Percentiles rank a stretch among this genome's conserved stretches.
phyloP scores from a whole-genome alignment of 768 basidiomycete genomes.

The Fistulinella prunicolor region DNA sequence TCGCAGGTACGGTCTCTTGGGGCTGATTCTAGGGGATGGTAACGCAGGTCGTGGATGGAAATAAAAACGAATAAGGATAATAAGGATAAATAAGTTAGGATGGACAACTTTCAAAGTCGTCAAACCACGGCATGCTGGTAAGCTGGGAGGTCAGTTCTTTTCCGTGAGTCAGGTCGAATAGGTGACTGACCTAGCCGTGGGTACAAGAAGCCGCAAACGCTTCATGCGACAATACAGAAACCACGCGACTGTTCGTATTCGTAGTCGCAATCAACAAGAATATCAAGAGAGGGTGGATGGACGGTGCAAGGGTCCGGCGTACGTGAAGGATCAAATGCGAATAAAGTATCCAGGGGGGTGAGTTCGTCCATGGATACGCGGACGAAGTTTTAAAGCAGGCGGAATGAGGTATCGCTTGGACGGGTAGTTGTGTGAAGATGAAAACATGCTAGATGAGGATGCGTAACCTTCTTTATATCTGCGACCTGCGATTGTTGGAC shows the following conservation, averaged over 20 bases:
- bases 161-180: not conserved
- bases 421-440: not conserved
- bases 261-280: not conserved
- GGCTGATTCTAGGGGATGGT: not conserved
- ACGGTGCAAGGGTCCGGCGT: not conserved
- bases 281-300: not conserved
- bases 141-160: not conserved
- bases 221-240: constrained; percentile 7
- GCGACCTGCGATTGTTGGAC: no score
- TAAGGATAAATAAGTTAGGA: constrained; percentile 6
- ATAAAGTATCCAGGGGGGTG: not conserved
- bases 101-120: constrained; percentile 6
- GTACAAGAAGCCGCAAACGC: not conserved
- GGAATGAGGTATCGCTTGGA: not conserved
- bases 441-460: not conserved
- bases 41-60: not conserved
- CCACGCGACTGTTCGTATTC: not conserved
- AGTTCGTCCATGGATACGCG: constrained; percentile 10
- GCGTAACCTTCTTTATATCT: not conserved
- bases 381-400: no score
- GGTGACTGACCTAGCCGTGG: not conserved
- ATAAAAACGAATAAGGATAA: constrained; percentile 13
- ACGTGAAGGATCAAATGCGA: not conserved
- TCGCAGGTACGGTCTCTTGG: no score
- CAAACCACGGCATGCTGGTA: constrained; percentile 1